Conservation (phyloP, 1,139 yeast genomes). For the Debaryomyces psychrophilus region DNA sequence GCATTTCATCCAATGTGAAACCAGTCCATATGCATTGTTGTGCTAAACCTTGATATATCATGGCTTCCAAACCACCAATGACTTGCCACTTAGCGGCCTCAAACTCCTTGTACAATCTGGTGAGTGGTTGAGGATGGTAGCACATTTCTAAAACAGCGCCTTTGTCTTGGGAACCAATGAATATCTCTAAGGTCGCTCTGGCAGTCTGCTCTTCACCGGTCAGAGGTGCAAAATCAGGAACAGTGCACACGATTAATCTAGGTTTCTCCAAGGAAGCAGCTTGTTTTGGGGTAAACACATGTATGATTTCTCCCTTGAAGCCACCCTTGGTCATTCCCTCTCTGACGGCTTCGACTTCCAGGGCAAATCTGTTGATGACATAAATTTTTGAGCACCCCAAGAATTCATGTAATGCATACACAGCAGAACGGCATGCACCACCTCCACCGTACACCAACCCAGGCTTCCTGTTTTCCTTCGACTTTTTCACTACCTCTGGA, state of each 20-base stretch:
- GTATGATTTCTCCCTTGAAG: conserved; percentile 25
- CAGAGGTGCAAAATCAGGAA: conserved; percentile 29
- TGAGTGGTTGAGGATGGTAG: conserved; percentile 29
- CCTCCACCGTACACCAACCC: conserved; percentile 39
- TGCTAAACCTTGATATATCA: conserved; percentile 34
- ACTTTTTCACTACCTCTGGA: conserved; percentile 12
- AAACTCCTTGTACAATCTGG: conserved; percentile 27
- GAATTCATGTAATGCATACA: conserved; percentile 28
- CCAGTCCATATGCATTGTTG: conserved; percentile 35
- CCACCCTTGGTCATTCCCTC: conserved; percentile 22
- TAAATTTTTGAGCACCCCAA: conserved; percentile 28
- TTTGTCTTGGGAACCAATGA: conserved; percentile 20
- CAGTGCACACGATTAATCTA: conserved; percentile 26
- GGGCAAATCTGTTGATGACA: conserved; percentile 28
- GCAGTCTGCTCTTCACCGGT: conserved; percentile 26
- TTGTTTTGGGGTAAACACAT: conserved; percentile 25
- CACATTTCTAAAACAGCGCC: conserved; percentile 38
- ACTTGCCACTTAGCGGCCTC: conserved; percentile 27
- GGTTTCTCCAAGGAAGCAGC: conserved; percentile 22
- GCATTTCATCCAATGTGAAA: conserved; percentile 20
- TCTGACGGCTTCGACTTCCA: conserved; percentile 26
- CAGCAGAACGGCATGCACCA: conserved; percentile 37
- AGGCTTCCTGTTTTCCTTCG: conserved; percentile 14
- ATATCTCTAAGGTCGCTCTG: conserved; percentile 27
- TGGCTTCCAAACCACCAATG: conserved; percentile 30